A percentile compares a stretch with the other conserved stretches of the same genome.
Evolutionary conservation across 164 flowering plant species (phyloP).

Genomic region (Piper longum): DNA sequence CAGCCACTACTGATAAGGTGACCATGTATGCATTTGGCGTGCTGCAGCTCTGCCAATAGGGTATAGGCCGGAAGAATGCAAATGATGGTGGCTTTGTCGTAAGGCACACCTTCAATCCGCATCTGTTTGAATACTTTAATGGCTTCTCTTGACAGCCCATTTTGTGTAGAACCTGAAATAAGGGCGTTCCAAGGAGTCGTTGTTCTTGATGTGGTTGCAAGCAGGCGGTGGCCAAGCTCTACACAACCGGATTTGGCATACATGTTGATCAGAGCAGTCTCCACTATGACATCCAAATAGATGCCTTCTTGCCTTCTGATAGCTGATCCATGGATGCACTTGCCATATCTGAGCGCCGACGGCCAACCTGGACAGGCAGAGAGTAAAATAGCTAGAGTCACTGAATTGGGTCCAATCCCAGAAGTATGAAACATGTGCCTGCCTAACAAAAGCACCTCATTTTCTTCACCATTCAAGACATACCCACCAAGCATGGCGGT

Average conservation of each 20-base stretch:
- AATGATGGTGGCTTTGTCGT: conserved; percentile 38
- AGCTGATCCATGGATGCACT: conserved; percentile 54
- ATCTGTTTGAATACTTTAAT: conserved; percentile 47
- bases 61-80: conserved; percentile 66
- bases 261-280: conserved; percentile 56
- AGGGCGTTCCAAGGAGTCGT: conserved; percentile 64
- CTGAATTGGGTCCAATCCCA: conserved; percentile 44
- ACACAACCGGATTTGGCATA: conserved; percentile 47
- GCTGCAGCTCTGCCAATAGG: conserved; percentile 38
- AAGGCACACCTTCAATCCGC: conserved; percentile 28
- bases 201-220: conserved; percentile 25
- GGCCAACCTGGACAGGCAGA: conserved; percentile 36
- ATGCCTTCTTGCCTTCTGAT: conserved; percentile 20
- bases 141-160: conserved; percentile 37
- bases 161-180: conserved; percentile 44
- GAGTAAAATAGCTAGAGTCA: conserved; percentile 49
- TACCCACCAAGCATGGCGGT: conserved; percentile 55
- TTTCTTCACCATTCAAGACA: conserved; percentile 25
- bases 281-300: conserved; percentile 39
- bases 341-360: conserved; percentile 25
- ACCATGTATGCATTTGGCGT: conserved; percentile 44
- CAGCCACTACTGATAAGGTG: conserved; percentile 45
- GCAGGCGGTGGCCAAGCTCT: conserved; percentile 29
- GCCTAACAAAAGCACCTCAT: conserved; percentile 32
- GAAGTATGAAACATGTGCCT: conserved; percentile 49